Conservation (phyloP, 495 filamentous ascomycete species). For the Aspergillus bridgeri region DNA sequence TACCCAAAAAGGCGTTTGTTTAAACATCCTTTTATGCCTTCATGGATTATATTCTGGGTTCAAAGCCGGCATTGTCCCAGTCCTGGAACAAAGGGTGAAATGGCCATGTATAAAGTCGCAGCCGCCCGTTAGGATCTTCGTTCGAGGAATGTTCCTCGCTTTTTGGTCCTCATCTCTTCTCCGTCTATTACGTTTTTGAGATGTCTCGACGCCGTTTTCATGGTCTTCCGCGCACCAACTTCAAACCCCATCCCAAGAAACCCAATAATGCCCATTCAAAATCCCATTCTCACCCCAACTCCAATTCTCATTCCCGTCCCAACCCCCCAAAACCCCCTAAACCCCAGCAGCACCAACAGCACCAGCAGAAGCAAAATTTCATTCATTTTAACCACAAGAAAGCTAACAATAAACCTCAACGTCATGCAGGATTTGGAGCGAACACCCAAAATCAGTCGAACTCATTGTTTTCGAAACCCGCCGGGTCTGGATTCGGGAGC, state of each 20-base stretch:
- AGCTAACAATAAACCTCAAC: background rate
- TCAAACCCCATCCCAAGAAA: background rate
- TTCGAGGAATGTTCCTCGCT: constrained; percentile 17
- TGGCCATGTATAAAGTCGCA: background rate
- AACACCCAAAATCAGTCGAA: constrained; percentile 32
- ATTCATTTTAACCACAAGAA: background rate
- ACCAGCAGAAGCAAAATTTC: background rate
- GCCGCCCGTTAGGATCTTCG: constrained; percentile 5
- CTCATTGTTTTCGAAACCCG: constrained; percentile 38
- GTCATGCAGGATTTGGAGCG: constrained; percentile 35
- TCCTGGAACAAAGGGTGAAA: background rate
- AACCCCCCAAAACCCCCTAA: background rate
- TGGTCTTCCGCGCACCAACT: background rate
- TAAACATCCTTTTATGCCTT: background rate
- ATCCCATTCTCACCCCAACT: background rate
- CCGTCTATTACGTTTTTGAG: constrained; percentile 10
- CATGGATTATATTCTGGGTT: background rate
- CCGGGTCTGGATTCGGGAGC: constrained; percentile 44
- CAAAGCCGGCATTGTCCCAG: background rate
- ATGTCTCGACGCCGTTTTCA: background rate
- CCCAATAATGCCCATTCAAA: too few relatives aligned
- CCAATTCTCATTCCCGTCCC: too few relatives aligned
- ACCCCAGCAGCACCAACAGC: background rate
- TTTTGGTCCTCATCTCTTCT: constrained; percentile 23
- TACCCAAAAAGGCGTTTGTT: background rate